Base-by-base conservation (phyloP, 805 yeast genomes). In the Ogataea salicorniae region DNA sequence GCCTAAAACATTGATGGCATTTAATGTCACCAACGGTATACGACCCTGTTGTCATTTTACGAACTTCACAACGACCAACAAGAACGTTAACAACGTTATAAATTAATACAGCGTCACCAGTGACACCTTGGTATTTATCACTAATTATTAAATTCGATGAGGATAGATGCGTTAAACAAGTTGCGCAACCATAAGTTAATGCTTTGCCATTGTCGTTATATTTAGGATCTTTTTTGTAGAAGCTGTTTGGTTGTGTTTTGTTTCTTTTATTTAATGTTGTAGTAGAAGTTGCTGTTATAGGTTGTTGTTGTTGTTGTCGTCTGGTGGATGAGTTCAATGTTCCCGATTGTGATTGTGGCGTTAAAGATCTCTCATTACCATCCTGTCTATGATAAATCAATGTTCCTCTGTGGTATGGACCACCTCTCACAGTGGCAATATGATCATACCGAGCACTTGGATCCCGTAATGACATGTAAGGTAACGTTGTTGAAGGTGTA, bases 71-170 rank as follows among this genome's bases (percentile, higher is more conserved):
- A 14, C 43, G 47, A 1, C 62, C 62, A n/a, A 53, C 44, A 5
- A 46, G 44, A 15, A 58, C 48, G 43, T 66, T 62, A 14, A 59
- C 64, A 7, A 79, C 80, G 35, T 66, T 65, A 40, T 71, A 66
- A 52, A 83, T 77, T 38, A 83, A 63, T 52, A 70, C 73, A 1
- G 86, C 88, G 45, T 73, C 73, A 0, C 89, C 88, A 1, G 76
- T 69, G 39, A 69, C 68, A 1, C 87, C 88, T 20, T 68, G 64
- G 57, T 81, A 83, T 42, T 73, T 63, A 45, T 59, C 63, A 26
- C 62, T 56, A 18, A 64, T 58, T n/a, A 65, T 57, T 42, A 61
- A 45, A 40, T 55, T 57, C 15, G 67, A 58, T 7, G 59, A 49
- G 6, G 67, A 56, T 29, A 65, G 47, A 41, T 63, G 69, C 2